Conservation (phyloP, 805 yeast species). For the Jamesozyma jinghongensis region DNA sequence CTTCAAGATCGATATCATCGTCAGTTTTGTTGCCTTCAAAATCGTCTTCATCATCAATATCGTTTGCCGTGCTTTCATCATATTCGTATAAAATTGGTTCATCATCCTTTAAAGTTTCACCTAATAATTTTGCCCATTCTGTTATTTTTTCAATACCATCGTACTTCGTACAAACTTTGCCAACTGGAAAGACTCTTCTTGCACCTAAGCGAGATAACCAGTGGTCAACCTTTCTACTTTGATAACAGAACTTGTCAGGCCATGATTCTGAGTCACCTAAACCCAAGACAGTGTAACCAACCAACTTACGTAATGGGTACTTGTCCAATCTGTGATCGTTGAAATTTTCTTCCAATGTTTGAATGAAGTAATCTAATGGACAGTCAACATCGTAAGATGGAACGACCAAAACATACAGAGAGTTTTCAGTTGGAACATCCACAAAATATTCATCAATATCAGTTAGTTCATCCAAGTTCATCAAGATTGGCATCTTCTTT, state of each 20-base stretch:
- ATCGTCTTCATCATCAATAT: constrained; percentile 28
- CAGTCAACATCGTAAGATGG: constrained; percentile 93
- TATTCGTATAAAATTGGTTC: constrained; percentile 58
- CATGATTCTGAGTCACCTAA: constrained; percentile 83
- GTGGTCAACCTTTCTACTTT: constrained; percentile 64
- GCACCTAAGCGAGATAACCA: constrained; percentile 80
- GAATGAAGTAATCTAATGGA: constrained; percentile 81
- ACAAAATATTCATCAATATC: constrained; percentile 79
- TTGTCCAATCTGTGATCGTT: constrained; percentile 83
- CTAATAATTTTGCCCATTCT: constrained; percentile 60
- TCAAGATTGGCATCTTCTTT: constrained; percentile 39
- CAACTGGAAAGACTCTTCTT: constrained; percentile 73
- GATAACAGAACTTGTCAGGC: constrained; percentile 80
- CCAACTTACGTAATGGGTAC: constrained; percentile 56
- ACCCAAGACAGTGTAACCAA: constrained; percentile 81
- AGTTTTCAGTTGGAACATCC: constrained; percentile 45
- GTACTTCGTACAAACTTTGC: constrained; percentile 71
- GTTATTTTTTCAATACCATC: constrained; percentile 49
- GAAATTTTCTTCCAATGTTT: constrained; percentile 67
- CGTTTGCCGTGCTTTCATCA: constrained; percentile 50
- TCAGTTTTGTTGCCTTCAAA: constrained; percentile 25
- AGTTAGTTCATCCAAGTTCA: constrained; percentile 71
- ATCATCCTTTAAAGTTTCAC: constrained; percentile 55
- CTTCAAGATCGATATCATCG: constrained; percentile 60
- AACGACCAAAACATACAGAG: constrained; percentile 61